Base-by-base conservation (phyloP, 225 moss, liverwort and hornwort species). In the Bryum argenteum region DNA sequence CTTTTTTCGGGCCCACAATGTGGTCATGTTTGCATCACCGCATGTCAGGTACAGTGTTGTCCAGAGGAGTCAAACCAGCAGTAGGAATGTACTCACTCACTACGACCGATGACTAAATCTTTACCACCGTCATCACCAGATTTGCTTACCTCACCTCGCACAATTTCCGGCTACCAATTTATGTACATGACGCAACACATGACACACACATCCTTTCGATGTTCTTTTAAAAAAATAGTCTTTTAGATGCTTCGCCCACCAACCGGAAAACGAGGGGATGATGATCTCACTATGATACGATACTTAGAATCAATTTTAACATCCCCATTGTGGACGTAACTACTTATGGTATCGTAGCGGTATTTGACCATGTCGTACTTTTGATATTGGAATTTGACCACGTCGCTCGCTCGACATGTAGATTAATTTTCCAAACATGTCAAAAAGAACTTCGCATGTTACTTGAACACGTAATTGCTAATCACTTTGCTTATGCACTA, bases 21-120 rank as follows among this genome's bases (percentile, higher is more conserved):
- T 67, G n/a, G 74, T 67, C 66, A 66, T n/a, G 51, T 62, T 33
- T 43, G 41, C 69, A 20, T 75, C 61, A 61, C 16, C 10, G 33
- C 40, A 10, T 24, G 2, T 15, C 18, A 9, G 61, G 61, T 18
- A 10, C 39, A 10, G 58, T 74, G 45, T 45, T 2, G 37, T 38
- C 6, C 10, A 9, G 8, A 39, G n/a, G n/a, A n/a, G n/a, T n/a
- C n/a, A n/a, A n/a, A n/a, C n/a, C n/a, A n/a, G n/a, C n/a, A n/a
- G n/a, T n/a, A 2, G 38, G 6, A 22, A 28, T 23, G 68, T 28
- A 18, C 42, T 10, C 10, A 16, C 48, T 1, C 6, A 59, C n/a
- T n/a, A n/a, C n/a, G n/a, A n/a, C 38, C 10, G 17, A 26, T 7
- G 15, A 11, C 56, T 40, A 6, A 16, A 64, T 74, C 67, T 40